phyloP scores from a whole-genome alignment of 768 basidiomycete genomes.

The Suillus sp. region DNA sequence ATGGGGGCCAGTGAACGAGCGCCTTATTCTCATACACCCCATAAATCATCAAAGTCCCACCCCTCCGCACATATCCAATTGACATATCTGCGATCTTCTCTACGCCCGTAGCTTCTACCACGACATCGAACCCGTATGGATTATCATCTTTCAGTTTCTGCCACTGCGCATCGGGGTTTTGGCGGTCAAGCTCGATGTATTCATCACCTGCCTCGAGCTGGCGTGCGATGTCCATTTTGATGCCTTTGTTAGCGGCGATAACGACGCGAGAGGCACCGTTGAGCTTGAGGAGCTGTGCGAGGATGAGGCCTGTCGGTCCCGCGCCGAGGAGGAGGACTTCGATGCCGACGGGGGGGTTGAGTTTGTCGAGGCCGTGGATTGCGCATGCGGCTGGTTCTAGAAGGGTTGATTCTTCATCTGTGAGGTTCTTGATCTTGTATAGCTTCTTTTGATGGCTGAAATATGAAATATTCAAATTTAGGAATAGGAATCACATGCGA shows the following conservation, averaged over 20 bases:
- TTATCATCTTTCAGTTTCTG: constrained; percentile 75
- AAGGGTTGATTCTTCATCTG: constrained; percentile 85
- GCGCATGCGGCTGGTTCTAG: constrained; percentile 91
- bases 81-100: constrained; percentile 86
- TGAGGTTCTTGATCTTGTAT: constrained; percentile 86
- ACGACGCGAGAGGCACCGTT: constrained; percentile 83
- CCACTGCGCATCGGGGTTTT: constrained; percentile 79
- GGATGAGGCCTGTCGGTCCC: constrained; percentile 90
- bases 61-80: constrained; percentile 87
- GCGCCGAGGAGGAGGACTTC: constrained; percentile 87
- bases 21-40: constrained; percentile 90
- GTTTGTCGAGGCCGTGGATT: constrained; percentile 89
- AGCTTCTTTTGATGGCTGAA: constrained; percentile 69
- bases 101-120: constrained; percentile 78
- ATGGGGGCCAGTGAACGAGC: constrained; percentile 82
- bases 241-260: constrained; percentile 86
- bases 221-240: constrained; percentile 88
- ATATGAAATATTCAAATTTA: neutral
- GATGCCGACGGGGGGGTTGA: constrained; percentile 77
- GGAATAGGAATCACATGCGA: neutral
- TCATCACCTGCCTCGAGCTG: constrained; percentile 79
- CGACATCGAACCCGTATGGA: constrained; percentile 90
- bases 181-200: constrained; percentile 82
- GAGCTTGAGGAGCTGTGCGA: constrained; percentile 84
- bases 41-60: constrained; percentile 85